Base-by-base conservation (phyloP, 495 filamentous ascomycete species). In the Ascobolus immersus region DNA sequence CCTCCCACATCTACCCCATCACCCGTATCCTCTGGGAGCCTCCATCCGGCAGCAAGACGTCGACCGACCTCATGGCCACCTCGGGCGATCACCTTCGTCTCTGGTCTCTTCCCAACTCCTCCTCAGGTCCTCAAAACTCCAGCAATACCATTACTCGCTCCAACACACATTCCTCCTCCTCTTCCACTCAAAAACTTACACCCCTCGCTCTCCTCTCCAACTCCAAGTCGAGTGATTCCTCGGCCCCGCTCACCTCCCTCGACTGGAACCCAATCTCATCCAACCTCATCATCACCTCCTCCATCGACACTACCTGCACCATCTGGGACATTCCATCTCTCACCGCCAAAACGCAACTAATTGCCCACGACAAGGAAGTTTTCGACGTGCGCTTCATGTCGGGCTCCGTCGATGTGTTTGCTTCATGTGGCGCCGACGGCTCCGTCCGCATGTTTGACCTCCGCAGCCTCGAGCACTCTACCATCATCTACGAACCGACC, bases 391-490 rank as follows among this genome's bases (percentile, higher is more conserved):
- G 86, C 9, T 99, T 94, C 53, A 93, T 86, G 54, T 81, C 81
- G 15, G 81, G 89, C 44, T 90, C 77, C 44, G 74, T 86, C 21
- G 89, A 94, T 48, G 81, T 94, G 0, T 99, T 99, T 53, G 86
- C 92, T 12, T 86, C 76, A 52, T 99, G 86, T 53, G 86, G 86
- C 31, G 89, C 90, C 23, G 86, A 99, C 49, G 86, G 86, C 13
- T 93, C 84, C 53, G 86, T 99, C 25, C 67, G 86, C 35, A 99
- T 99, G 86, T 99, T 99, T 52, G 86, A 99, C 49, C 66, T 99
- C 11, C 65, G 86, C 39, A 93, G 84, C 49, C 58, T 99, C 17
- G 86, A 99, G 48, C 86, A 99, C 52, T 91, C 79, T 41, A 99
- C 86, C 32, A 99, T 99, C 44, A 99, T 99, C 41, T 99, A 99